Conservation (phyloP, 768 basidiomycete species). For the Leucocoprinus leucothites region DNA sequence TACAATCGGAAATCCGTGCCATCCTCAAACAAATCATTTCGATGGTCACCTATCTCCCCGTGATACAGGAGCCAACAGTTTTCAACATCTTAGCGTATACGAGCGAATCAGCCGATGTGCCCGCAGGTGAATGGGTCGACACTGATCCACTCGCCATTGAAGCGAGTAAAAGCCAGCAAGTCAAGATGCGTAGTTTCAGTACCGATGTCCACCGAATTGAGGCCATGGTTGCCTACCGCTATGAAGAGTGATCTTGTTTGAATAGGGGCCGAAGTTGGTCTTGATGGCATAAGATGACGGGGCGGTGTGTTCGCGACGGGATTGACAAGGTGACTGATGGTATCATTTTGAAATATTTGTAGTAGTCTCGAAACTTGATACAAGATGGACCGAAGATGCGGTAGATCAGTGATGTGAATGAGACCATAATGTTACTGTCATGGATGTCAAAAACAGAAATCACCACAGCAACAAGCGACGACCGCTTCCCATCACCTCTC, state of each 20-base stretch:
- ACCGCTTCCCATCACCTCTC: slow-evolving; percentile 19
- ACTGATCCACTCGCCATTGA: slow-evolving; percentile 92
- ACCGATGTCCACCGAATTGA: slow-evolving; percentile 98
- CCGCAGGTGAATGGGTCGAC: slow-evolving; percentile 93
- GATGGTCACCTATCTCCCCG: slow-evolving; percentile 94
- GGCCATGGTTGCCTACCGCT: slow-evolving; percentile 96
- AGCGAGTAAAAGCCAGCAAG: slow-evolving; percentile 87
- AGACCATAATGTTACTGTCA: too few species aligned
- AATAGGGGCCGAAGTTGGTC: neutral
- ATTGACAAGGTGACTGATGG: slow-evolving; percentile 23
- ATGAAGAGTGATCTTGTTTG: slow-evolving; percentile 58
- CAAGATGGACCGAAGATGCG: slow-evolving; percentile 1
- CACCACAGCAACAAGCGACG: slow-evolving; percentile 20
- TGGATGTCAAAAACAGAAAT: slow-evolving; percentile 15
- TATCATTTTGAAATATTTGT: slow-evolving; percentile 13
- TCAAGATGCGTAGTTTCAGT: slow-evolving; percentile 94
- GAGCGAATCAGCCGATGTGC: slow-evolving; percentile 86
- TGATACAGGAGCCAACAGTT: slow-evolving; percentile 91
- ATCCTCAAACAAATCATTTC: slow-evolving; percentile 98
- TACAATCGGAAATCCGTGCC: slow-evolving; percentile 95
- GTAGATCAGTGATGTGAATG: slow-evolving; percentile 5
- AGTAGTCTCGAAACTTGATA: neutral
- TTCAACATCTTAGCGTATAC: slow-evolving; percentile 99
- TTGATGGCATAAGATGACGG: too few species aligned
- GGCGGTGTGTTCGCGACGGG: neutral